Base-by-base conservation (phyloP, 2,329 filamentous ascomycete species). In the Fusarium tjaetaba region DNA sequence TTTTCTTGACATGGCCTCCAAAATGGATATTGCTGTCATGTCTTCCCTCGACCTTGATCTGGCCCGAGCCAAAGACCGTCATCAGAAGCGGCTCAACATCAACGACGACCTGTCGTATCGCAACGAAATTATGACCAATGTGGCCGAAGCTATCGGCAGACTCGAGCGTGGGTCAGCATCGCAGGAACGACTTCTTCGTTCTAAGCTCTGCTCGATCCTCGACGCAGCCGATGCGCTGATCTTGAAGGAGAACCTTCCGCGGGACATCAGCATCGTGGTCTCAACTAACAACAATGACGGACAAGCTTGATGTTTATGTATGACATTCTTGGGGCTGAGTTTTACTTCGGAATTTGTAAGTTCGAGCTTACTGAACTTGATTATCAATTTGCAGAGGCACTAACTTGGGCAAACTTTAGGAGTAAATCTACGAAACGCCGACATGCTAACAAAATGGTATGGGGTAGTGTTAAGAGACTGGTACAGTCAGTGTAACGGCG, bases 31-130 rank as follows among this genome's bases (percentile, higher is more conserved):
- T 10, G 24, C 28, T 14, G 56, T 65, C 16, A 51, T 61, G 30
- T 32, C 56, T 13, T 61, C 38, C 22, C 41, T 61, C n/a, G 61
- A 65, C 34, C 36, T 61, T n/a, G 57, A 65, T 11, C 30, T 61
- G 22, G 38, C 2, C 32, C n/a, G 45, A 32, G 61, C 45, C 8
- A 52, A 65, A 48, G 22, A 36, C 20, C 30, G 61, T n/a, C 61
- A 65, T 14, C 24, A 61, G 28, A 48, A 39, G 20, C 49, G 61
- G 20, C 14, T 51, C 4, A 14, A 51, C 11, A 13, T 51, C 38
- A 51, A 61, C 4, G 24, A 45, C 11, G 61, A 43, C 11, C 30
- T 49, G 8, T 14, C 10, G 2, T 34, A 32, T 8, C 41, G 56
- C 7, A 61, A 61, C 22, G 38, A 51, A 8, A 32, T 38, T 22